Percentiles rank a stretch among this genome's conserved stretches.
Conservation (phyloP, 768 basidiomycete genomes). For the Ramaria sp. region DNA sequence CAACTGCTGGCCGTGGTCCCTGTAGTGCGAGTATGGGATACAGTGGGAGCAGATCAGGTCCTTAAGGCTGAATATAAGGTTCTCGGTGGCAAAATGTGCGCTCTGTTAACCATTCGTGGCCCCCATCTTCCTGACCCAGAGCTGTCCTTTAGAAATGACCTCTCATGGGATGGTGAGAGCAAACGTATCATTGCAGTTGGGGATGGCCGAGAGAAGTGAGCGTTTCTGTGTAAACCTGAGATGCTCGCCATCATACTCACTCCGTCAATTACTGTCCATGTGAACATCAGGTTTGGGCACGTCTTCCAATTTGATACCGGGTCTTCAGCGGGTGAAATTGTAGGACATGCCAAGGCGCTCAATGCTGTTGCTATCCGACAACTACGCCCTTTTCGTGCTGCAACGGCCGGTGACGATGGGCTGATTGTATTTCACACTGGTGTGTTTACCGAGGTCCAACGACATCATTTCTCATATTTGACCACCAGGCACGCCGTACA, state of each 20-base stretch:
- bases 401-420: constrained; percentile 79
- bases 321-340: constrained; percentile 77
- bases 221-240: background rate
- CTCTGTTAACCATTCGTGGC: constrained; percentile 7
- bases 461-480: background rate
- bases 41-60: constrained; percentile 70
- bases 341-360: constrained; percentile 81
- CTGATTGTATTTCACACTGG: constrained; percentile 77
- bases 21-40: constrained; percentile 87
- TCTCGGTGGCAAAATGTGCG: constrained; percentile 63
- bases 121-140: background rate
- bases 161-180: constrained; percentile 94
- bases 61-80: constrained; percentile 77
- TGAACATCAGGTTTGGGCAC: constrained; percentile 55
- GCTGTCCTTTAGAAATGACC: constrained; percentile 58
- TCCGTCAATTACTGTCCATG: background rate
- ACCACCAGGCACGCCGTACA: constrained; percentile 61
- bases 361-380: constrained; percentile 84
- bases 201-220: constrained; percentile 80
- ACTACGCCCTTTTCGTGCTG: constrained; percentile 85
- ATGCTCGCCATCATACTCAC: no score
- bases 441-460: constrained; percentile 14
- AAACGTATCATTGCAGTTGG: constrained; percentile 94
- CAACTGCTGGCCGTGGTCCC: background rate
- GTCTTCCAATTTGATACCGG: constrained; percentile 81